Conservation (phyloP, 257 asterid species). For the Gentiana straminea region DNA sequence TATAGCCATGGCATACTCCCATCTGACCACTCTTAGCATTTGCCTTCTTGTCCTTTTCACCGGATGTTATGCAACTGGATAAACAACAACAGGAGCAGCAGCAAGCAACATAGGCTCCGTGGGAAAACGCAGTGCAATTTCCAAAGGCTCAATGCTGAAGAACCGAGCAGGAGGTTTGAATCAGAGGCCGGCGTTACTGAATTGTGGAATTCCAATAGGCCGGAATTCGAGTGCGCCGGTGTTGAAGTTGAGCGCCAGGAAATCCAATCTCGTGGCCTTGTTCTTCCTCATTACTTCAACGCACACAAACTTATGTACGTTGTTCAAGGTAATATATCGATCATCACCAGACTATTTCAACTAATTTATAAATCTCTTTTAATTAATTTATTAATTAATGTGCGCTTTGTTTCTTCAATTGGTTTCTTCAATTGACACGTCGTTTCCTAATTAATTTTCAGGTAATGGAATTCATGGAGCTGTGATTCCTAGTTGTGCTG, state of each 20-base stretch:
- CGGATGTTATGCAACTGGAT: conserved; percentile 18
- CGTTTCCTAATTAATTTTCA: conserved; percentile 5
- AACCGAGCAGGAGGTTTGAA: conserved; percentile 25
- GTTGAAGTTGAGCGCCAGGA: conserved; percentile 29
- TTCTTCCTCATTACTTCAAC: conserved; percentile 49
- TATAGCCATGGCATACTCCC: conserved; percentile 20
- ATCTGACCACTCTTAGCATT: conserved; percentile 9
- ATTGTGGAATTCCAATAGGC: conserved; percentile 36
- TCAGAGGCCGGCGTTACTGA: conserved; percentile 54
- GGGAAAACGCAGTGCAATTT: conserved; percentile 43
- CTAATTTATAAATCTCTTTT: neutral
- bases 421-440: no score
- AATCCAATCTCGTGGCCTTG: conserved; percentile 34
- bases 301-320: conserved; percentile 45
- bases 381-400: no score
- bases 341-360: no score
- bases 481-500: conserved; percentile 55
- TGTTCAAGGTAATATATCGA: conserved; percentile 25
- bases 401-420: no score
- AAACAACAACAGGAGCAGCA: conserved; percentile 21
- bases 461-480: conserved; percentile 42
- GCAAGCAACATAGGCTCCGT: conserved; percentile 37
- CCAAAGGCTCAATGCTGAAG: conserved; percentile 32
- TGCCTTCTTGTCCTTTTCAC: conserved; percentile 20
- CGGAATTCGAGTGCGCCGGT: conserved; percentile 51